A percentile compares a stretch with the other conserved stretches of the same genome.
Conservation (phyloP, 2,329 filamentous ascomycete species). For the Chaetomiaceae sp. region DNA sequence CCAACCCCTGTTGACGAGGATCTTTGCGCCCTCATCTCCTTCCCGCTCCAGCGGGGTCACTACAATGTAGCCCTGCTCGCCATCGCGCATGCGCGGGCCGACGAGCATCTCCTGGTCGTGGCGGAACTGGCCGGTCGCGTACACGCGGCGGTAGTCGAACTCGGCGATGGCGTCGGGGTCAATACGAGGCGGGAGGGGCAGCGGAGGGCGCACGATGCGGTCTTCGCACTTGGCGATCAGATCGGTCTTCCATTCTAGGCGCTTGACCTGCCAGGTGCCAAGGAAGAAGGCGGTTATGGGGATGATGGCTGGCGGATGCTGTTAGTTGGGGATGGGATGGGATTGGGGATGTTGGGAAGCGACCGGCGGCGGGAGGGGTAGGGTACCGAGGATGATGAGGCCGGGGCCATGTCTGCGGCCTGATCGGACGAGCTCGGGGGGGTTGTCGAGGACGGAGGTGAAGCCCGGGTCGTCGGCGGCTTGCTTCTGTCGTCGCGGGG, state of each 20-base stretch:
- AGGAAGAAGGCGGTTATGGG: conserved; percentile 85
- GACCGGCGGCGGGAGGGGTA: not conserved
- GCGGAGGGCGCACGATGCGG: conserved; percentile 75
- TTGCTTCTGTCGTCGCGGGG: conserved; percentile 37
- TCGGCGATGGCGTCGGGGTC: conserved; percentile 77
- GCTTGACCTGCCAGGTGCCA: conserved; percentile 92
- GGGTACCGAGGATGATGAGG: conserved; percentile 67
- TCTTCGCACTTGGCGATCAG: conserved; percentile 90
- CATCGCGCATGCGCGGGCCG: conserved; percentile 83
- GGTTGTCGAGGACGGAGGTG: conserved; percentile 80
- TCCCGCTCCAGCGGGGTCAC: conserved; percentile 82
- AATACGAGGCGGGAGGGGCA: conserved; percentile 78
- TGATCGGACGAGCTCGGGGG: conserved; percentile 71
- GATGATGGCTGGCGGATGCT: conserved; percentile 74
- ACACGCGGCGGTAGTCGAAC: conserved; percentile 87
- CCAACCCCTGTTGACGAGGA: conserved; percentile 90
- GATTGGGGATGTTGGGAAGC: not conserved
- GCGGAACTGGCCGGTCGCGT: conserved; percentile 65
- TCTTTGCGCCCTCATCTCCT: conserved; percentile 52
- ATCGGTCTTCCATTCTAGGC: conserved; percentile 89
- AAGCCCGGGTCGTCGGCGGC: conserved; percentile 74
- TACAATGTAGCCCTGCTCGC: conserved; percentile 85
- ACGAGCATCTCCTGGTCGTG: conserved; percentile 97
- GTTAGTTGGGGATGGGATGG: no score
- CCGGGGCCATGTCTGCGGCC: conserved; percentile 72